Evolutionary conservation across 2,329 filamentous ascomycete genomes (phyloP), one percentile per base, ranked within the genome.

Genomic region (Ceratocystis huliohia): DNA sequence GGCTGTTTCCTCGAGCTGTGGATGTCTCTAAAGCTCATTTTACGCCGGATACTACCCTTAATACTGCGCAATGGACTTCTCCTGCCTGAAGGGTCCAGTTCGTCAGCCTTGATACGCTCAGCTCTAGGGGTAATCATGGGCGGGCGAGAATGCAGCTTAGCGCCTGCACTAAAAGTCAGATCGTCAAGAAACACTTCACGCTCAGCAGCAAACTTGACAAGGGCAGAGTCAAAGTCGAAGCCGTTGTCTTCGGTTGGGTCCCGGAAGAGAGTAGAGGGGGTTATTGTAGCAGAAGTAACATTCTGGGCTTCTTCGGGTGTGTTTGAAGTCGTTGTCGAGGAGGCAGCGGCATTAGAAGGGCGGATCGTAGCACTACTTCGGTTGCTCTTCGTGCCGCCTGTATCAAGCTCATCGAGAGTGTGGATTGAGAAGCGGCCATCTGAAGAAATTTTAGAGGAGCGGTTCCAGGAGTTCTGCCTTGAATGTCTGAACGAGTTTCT

Each of bases 151-250:
- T 88, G 84, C 28, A 88, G 81, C 70, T 90, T 88, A 50, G 89
- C 88, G 56, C 92, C 91, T 25, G 92, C 91, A 70, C 84, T 90
- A 74, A 97, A 91, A 70, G 87, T 91, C 65, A 97, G 82, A 74
- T 99, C 94, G 70, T 96, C 90, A 64, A 97, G 79, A 72, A 99
- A 99, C 68, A 87, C 88, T 72, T 99, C 94, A 70, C 94, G 83
- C 78, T 97, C 93, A n/a, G 87, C 88, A 59, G 94, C 91, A 75
- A 99, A 99, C 77, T 96, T 97, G 72, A 91, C 79, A 70, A 99
- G 81, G 30, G 94, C 93, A 73, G 89, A 87, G 74, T 97, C 94
- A 72, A 99, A 99, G 75, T 97, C 94, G 72, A 89, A 91, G 73
- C 96, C 91, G 4, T 65, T 64, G 25, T 68, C 66, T 17, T 68